Percentiles rank a stretch among this genome's conserved stretches.
These are phyloP conservation scores for Tolypocladium guangdongense DNA, from an alignment of 2,329 filamentous ascomycete genomes.

Conservation along the genomic window DNA sequence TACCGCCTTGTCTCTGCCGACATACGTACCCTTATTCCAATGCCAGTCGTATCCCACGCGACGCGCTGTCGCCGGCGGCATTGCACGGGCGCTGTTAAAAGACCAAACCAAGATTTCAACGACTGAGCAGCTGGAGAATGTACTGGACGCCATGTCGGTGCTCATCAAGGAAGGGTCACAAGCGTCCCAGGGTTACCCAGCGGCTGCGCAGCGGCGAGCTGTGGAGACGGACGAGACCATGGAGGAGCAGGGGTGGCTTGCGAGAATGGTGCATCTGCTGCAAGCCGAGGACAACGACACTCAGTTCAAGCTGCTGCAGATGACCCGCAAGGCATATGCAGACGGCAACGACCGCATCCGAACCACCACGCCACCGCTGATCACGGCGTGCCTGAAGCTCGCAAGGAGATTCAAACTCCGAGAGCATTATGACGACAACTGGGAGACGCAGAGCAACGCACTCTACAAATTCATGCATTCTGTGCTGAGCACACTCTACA, in stretches of 20 bases:
- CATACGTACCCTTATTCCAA: slow-evolving; percentile 80
- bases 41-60: slow-evolving; percentile 89
- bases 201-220: slow-evolving; percentile 62
- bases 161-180: slow-evolving; percentile 90
- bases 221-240: slow-evolving; percentile 92
- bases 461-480: slow-evolving; percentile 95
- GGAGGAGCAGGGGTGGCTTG: slow-evolving; percentile 96
- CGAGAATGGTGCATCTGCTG: slow-evolving; percentile 81
- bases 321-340: slow-evolving; percentile 72
- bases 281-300: slow-evolving; percentile 78
- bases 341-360: slow-evolving; percentile 93
- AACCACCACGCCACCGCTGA: slow-evolving; percentile 85
- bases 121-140: slow-evolving; percentile 71
- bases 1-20: slow-evolving; percentile 86
- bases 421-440: slow-evolving; percentile 67
- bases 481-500: slow-evolving; percentile 75
- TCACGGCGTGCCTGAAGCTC: slow-evolving; percentile 83
- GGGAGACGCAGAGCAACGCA: slow-evolving; percentile 56
- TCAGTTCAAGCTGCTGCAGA: slow-evolving; percentile 87
- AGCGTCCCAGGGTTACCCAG: slow-evolving; percentile 71
- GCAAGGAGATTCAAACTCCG: slow-evolving; percentile 80
- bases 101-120: slow-evolving; percentile 74
- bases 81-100: slow-evolving; percentile 70
- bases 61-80: slow-evolving; percentile 80
- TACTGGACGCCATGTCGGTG: slow-evolving; percentile 79